A percentile compares a stretch with the other conserved stretches of the same genome.
Evolutionary conservation across 306 rosid species (phyloP).

Genomic region (Parietaria judaica): DNA sequence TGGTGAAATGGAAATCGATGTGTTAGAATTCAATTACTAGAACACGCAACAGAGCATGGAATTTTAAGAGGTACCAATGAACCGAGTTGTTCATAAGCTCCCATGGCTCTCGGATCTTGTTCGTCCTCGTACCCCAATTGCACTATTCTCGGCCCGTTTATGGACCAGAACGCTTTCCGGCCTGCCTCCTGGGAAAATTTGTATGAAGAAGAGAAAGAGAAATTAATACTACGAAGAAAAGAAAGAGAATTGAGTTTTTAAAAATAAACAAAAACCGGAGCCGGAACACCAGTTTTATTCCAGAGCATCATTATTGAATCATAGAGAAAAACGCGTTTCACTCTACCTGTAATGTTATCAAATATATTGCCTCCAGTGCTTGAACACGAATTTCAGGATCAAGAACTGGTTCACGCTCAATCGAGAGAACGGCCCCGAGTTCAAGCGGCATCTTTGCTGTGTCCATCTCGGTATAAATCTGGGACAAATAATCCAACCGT

Average conservation of each 20-base stretch:
- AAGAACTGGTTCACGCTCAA: slow-evolving; percentile 70
- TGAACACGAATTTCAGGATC: slow-evolving; percentile 81
- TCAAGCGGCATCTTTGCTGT: slow-evolving; percentile 89
- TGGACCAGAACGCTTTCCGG: slow-evolving; percentile 85
- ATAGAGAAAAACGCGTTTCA: slow-evolving; percentile 15
- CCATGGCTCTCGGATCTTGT: slow-evolving; percentile 85
- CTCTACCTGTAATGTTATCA: slow-evolving; percentile 77
- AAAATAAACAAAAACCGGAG: too few relatives aligned
- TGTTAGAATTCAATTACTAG: background rate
- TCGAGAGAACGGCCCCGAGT: slow-evolving; percentile 76
- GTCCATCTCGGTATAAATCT: slow-evolving; percentile 73
- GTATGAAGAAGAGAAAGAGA: background rate
- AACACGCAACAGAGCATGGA: background rate
- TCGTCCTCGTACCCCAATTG: slow-evolving; percentile 88
- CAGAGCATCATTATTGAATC: background rate
- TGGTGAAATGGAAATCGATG: slow-evolving; percentile 23
- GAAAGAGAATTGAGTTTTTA: background rate
- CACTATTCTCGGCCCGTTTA: slow-evolving; percentile 86
- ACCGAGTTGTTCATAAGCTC: slow-evolving; percentile 82
- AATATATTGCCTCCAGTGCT: slow-evolving; percentile 80
- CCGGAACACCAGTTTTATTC: too few relatives aligned
- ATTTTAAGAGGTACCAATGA: slow-evolving; percentile 50
- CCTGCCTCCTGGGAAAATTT: slow-evolving; percentile 64
- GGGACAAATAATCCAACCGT: slow-evolving; percentile 20
- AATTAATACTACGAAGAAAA: background rate